A percentile compares a stretch with the other conserved stretches of the same genome.
Conservation (phyloP, 1,139 yeast species). For the Yamadazyma taylorii region DNA sequence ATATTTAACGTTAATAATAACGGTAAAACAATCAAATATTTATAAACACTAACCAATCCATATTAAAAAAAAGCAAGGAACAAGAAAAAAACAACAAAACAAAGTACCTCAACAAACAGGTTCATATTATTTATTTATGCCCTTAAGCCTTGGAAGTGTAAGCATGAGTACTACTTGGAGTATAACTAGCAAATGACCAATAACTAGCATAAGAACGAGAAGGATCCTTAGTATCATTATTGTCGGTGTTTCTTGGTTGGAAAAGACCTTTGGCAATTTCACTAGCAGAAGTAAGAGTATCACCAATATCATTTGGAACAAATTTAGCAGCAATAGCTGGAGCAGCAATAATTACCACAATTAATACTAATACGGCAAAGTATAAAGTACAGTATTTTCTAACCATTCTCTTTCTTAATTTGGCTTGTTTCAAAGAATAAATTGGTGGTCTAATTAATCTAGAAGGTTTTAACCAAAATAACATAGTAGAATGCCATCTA, state of each 20-base stretch:
- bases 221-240: conserved; percentile 76
- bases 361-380: conserved; percentile 66
- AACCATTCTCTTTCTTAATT: conserved; percentile 98
- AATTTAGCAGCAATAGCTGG: conserved; percentile 76
- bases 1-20: neutral
- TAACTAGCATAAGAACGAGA: conserved; percentile 48
- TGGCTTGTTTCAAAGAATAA: conserved; percentile 94
- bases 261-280: conserved; percentile 68
- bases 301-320: conserved; percentile 32
- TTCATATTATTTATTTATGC: too few relatives aligned
- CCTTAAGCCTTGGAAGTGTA: conserved; percentile 61
- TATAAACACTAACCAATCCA: conserved; percentile 1
- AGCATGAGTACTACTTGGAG: conserved; percentile 55
- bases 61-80: neutral
- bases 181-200: conserved; percentile 50
- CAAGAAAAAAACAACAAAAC: neutral
- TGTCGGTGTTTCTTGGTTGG: conserved; percentile 81
- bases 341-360: conserved; percentile 79
- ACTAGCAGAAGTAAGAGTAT: conserved; percentile 22
- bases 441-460: conserved; percentile 99
- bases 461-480: conserved; percentile 98
- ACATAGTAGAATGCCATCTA: conserved; percentile 97
- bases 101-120: too few relatives aligned
- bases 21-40: conserved; percentile 1
- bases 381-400: conserved; percentile 88